Evolutionary conservation across 2,329 filamentous ascomycete species (phyloP).

Genomic region (Trichoderma semiorbis): DNA sequence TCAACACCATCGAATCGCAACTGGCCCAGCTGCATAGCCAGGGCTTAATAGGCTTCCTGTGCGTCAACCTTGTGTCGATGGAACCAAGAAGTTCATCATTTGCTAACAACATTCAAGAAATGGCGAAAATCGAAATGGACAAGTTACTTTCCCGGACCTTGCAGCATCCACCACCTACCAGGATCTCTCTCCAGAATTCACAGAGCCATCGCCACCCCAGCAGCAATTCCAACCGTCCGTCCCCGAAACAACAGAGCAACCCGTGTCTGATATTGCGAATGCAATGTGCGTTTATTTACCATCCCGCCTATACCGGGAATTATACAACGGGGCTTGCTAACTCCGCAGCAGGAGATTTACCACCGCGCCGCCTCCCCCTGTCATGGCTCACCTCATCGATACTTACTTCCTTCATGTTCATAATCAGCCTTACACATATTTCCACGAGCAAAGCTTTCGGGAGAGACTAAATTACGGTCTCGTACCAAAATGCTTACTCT

Average conservation of each 20-base stretch:
- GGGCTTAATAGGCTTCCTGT: slow-evolving; percentile 9
- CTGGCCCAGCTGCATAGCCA: slow-evolving; percentile 13
- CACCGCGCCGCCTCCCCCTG: slow-evolving; percentile 5
- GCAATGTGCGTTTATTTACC: neutral
- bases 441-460: slow-evolving; percentile 13
- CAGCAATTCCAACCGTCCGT: neutral
- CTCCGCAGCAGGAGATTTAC: neutral
- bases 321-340: neutral
- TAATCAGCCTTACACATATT: slow-evolving; percentile 12
- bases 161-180: neutral
- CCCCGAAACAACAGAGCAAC: neutral
- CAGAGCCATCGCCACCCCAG: slow-evolving; percentile 9
- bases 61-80: neutral
- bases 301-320: neutral
- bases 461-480: slow-evolving; percentile 7
- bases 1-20: slow-evolving; percentile 13
- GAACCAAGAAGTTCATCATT: neutral
- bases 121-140: neutral
- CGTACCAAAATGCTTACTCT: slow-evolving; percentile 7
- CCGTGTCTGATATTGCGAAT: neutral
- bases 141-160: neutral
- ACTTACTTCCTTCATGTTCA: slow-evolving; percentile 11
- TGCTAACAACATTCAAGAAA: neutral
- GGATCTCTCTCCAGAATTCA: slow-evolving; percentile 4
- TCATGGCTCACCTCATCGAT: slow-evolving; percentile 13